Percentiles rank a stretch among this genome's conserved stretches.
These are phyloP conservation scores for Eucalyptus brandiana DNA, from an alignment of 345 rosid genomes.

Conservation along the genomic window DNA sequence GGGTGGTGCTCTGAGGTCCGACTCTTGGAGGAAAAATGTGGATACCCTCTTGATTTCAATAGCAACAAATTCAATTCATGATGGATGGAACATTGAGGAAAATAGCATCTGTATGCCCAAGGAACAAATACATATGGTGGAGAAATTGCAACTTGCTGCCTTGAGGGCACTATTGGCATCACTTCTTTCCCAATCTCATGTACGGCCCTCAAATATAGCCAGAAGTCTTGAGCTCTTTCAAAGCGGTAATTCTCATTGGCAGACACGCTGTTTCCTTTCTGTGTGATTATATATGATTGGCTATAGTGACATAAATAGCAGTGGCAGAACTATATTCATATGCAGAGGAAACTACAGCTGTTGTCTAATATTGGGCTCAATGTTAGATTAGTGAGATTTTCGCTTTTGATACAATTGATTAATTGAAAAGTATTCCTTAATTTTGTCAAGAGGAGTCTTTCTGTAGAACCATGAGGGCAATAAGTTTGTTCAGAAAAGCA, in stretches of 20 bases:
- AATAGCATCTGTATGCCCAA: conserved; percentile 12
- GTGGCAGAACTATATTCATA: background rate
- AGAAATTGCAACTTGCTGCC: conserved; percentile 66
- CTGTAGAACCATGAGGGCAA: background rate
- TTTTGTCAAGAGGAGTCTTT: background rate
- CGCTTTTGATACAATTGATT: background rate
- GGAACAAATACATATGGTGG: conserved; percentile 10
- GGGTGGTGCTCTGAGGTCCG: conserved; percentile 67
- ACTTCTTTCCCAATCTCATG: conserved; percentile 54
- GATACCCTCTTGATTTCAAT: conserved; percentile 48
- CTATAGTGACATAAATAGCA: background rate
- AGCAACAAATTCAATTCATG: conserved; percentile 46
- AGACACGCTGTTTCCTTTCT: background rate
- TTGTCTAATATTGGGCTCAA: background rate
- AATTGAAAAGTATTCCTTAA: background rate
- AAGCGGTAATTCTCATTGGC: conserved; percentile 34
- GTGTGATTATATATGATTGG: background rate
- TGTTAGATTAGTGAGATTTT: background rate
- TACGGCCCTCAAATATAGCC: conserved; percentile 51
- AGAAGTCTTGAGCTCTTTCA: conserved; percentile 63
- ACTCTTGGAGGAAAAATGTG: conserved; percentile 49
- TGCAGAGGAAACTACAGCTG: background rate
- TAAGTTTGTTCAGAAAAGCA: background rate
- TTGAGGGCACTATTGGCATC: conserved; percentile 66
- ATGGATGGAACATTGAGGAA: conserved; percentile 10